Conservation (phyloP, 768 basidiomycete genomes). For the Suillus variegatus region DNA sequence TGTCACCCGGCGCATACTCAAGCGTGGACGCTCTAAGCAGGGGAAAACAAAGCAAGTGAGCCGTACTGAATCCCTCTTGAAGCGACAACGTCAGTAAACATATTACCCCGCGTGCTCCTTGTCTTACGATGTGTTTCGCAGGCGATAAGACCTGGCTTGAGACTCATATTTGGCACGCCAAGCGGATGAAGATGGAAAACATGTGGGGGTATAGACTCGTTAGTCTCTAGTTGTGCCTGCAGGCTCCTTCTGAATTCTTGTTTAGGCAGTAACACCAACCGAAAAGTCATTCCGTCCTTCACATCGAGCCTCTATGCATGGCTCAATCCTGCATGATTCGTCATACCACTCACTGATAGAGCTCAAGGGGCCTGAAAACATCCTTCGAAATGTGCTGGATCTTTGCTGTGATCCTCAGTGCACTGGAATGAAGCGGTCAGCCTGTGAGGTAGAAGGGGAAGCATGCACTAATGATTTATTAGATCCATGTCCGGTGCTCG, state of each 20-base stretch:
- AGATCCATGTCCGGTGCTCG: conserved; percentile 73
- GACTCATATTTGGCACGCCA: conserved; percentile 97
- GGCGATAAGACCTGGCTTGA: conserved; percentile 92
- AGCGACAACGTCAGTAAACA: conserved; percentile 65
- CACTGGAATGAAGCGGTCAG: conserved; percentile 63
- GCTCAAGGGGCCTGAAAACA: conserved; percentile 60
- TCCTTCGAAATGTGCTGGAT: conserved; percentile 54
- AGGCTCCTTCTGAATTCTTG: conserved; percentile 1
- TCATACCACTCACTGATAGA: conserved; percentile 83
- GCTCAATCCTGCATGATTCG: conserved; percentile 86
- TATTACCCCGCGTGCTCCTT: conserved; percentile 2
- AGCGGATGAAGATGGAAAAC: conserved; percentile 92
- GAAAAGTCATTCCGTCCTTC: conserved; percentile 93
- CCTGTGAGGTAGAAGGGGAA: not conserved
- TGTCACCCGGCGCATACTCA: conserved; percentile 39
- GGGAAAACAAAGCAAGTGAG: conserved; percentile 61
- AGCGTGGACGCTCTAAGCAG: conserved; percentile 56
- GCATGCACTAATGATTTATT: not conserved
- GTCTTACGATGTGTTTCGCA: conserved; percentile 29
- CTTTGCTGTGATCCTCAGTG: conserved; percentile 66
- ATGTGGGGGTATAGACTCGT: conserved; percentile 93
- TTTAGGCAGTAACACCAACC: conserved; percentile 79
- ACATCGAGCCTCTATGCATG: conserved; percentile 83
- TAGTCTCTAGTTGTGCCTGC: conserved; percentile 18
- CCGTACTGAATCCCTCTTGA: conserved; percentile 61